These are phyloP conservation scores for Picochlorum sp. DNA, from an alignment of 139 green algal genomes.

Conservation along the genomic window DNA sequence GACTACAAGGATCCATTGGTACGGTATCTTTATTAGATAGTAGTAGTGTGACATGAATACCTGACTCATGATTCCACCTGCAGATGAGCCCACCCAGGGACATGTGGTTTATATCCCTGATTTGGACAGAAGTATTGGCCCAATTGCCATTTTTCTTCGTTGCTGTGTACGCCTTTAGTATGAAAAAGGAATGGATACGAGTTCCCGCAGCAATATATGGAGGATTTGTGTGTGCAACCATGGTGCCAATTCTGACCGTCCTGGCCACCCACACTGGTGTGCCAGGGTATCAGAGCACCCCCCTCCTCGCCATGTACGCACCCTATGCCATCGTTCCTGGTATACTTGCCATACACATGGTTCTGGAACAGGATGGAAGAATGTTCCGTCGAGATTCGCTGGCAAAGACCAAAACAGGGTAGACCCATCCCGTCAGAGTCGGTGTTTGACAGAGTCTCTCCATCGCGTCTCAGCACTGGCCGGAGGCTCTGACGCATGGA, in stretches of 20 bases:
- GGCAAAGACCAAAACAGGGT: no score
- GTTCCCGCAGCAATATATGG: conserved; percentile 63
- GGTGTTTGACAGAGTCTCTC: no score
- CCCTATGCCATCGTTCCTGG: not conserved
- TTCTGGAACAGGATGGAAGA: no score
- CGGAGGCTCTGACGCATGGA: no score
- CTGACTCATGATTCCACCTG: no score
- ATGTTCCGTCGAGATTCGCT: no score
- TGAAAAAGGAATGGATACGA: conserved; percentile 55
- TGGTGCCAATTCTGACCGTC: conserved; percentile 58
- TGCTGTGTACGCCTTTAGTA: conserved; percentile 41
- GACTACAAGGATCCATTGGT: conserved; percentile 56
- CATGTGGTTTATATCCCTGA: conserved; percentile 59
- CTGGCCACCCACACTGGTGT: conserved; percentile 17
- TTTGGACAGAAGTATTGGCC: conserved; percentile 49
- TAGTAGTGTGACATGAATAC: not conserved
- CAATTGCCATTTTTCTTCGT: conserved; percentile 77
- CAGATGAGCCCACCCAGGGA: conserved; percentile 1
- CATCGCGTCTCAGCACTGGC: no score
- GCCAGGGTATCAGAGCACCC: not conserved
- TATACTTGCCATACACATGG: not conserved
- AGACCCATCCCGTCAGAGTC: no score
- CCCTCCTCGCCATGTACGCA: conserved; percentile 12
- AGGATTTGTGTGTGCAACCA: conserved; percentile 47
- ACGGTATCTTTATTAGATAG: not conserved